These are phyloP conservation scores for Plicaturopsis crispa DNA, from an alignment of 768 basidiomycete species.

Conservation along the genomic window DNA sequence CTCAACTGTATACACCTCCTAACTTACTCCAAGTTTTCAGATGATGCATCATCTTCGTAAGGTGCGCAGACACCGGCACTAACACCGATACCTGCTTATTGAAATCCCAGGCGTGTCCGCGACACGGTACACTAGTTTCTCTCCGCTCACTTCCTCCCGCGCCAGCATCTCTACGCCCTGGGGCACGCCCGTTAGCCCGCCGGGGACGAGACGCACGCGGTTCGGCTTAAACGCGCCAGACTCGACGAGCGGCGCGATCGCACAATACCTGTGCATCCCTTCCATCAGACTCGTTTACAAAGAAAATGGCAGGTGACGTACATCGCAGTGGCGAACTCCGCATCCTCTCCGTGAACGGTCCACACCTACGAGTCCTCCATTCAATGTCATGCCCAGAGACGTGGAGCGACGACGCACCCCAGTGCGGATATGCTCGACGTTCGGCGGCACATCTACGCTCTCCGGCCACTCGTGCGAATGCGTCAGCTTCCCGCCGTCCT, in stretches of 20 bases:
- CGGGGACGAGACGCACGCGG: conserved; percentile 30
- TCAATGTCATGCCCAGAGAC: not conserved
- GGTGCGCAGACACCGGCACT: too few species aligned
- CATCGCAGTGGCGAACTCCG: not conserved
- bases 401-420: not conserved
- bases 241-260: not conserved
- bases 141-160: conserved; percentile 30
- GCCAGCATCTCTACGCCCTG: conserved; percentile 28
- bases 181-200: conserved; percentile 29
- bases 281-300: too few species aligned
- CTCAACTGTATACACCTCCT: too few species aligned
- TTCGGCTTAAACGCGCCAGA: conserved; percentile 22
- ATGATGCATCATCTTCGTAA: too few species aligned
- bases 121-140: conserved; percentile 36
- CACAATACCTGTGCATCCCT: not conserved
- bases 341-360: not conserved
- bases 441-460: not conserved
- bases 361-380: not conserved
- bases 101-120: conserved; percentile 22
- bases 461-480: not conserved
- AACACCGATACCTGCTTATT: too few species aligned
- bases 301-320: too few species aligned
- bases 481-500: not conserved
- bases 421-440: too few species aligned
- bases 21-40: too few species aligned